phyloP scores from a whole-genome alignment of 345 rosid species.

The Boechera divaricarpa region DNA sequence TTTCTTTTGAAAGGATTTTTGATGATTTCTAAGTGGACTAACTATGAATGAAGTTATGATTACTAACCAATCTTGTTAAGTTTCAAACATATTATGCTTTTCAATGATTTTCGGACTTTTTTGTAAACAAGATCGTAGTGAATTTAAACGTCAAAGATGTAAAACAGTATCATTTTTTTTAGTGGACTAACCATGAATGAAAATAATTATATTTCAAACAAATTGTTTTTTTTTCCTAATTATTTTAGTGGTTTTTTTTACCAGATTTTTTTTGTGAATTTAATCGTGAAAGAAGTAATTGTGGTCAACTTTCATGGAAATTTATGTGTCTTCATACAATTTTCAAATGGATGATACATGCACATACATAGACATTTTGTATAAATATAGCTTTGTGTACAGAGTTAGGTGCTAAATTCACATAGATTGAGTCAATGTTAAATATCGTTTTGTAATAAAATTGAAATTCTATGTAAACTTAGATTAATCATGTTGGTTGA shows the following conservation, averaged over 20 bases:
- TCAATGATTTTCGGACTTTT: background rate
- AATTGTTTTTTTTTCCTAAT: background rate
- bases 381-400: background rate
- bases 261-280: background rate
- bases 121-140: background rate
- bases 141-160: background rate
- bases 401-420: slow-evolving; percentile 11
- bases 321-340: slow-evolving; percentile 2
- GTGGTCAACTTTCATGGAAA: background rate
- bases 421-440: background rate
- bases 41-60: background rate
- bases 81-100: slow-evolving; percentile 1
- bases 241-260: background rate
- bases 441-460: background rate
- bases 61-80: background rate
- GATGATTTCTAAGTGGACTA: background rate
- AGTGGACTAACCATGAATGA: background rate
- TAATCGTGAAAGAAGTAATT: background rate
- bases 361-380: background rate
- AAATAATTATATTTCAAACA: slow-evolving; percentile 2
- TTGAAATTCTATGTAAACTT: background rate
- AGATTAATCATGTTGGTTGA: slow-evolving; percentile 16
- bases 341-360: background rate
- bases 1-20: background rate
- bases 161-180: background rate